Evolutionary conservation across 2,329 filamentous ascomycete genomes (phyloP), one percentile per base, ranked within the genome.

Genomic region (Cercospora berteroae): DNA sequence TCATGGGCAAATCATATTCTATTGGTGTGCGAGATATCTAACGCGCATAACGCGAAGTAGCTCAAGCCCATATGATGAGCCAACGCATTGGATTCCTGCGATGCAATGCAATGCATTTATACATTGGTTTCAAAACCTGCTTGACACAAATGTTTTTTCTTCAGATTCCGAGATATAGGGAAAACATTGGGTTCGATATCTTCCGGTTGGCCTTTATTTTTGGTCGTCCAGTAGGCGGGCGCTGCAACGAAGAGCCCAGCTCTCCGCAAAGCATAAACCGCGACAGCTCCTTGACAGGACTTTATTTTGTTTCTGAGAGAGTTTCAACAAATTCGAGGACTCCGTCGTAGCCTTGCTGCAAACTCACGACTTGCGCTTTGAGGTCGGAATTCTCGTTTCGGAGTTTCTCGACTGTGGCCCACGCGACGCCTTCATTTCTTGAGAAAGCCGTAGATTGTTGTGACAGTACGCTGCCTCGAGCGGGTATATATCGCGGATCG

Each of bases 361-460:
- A 77, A 61, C 85, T 81, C 10, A 81, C 80, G 3, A 89, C 79
- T 58, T 85, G 79, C 55, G 80, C 77, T 72, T 85, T 84, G 58
- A 89, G 75, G 7, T 79, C 80, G 27, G 79, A 76, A 69, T 87
- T 89, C 76, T 89, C 86, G 59, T 85, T 79, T 68, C 85, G 78
- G 77, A 87, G 75, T 71, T 62, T 76, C 63, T 83, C 75, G 71
- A 86, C 77, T 69, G 83, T 78, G 72, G 81, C 83, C 85, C 86
- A 88, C 0, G 86, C 85, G 23, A 78, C 76, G 39, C 76, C 74
- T 60, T 81, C 79, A 23, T 76, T 57, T 71, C 76, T 78, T 79
- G 78, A 9, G n/a, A 65, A 68, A 13, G 62, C 66, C 1, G 62
- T 65, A 5, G 62, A 65, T 58, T 68, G 66, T 48, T 68, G 66